Evolutionary conservation across 441 rosid species (phyloP).

Genomic region (Arabidopsis hybrid): DNA sequence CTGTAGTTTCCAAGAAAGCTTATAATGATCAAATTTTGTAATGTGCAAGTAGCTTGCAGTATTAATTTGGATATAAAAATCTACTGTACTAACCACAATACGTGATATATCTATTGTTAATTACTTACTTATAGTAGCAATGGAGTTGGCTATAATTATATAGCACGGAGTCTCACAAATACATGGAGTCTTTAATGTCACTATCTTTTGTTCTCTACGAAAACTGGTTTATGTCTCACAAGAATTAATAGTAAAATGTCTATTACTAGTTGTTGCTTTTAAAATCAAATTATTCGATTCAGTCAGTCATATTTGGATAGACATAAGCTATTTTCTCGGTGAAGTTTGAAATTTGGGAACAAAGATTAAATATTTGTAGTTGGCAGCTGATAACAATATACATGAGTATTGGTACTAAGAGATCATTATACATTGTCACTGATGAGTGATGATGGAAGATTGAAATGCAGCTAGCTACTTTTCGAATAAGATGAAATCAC

Average conservation of each 20-base stretch:
- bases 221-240: neutral
- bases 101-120: slow-evolving; percentile 14
- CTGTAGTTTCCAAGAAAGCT: slow-evolving; percentile 41
- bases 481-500: too few species aligned
- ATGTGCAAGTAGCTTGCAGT: neutral
- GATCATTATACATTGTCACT: too few species aligned
- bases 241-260: neutral
- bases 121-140: neutral
- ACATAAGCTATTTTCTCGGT: neutral
- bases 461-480: too few species aligned
- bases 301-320: neutral
- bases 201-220: neutral
- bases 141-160: neutral
- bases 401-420: too few species aligned
- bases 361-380: neutral
- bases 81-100: slow-evolving; percentile 17
- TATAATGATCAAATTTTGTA: neutral
- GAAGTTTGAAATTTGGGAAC: neutral
- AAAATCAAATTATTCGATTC: neutral
- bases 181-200: slow-evolving; percentile 6
- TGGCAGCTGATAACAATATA: too few species aligned
- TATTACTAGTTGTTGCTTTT: neutral
- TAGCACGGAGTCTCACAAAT: neutral
- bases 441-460: too few species aligned
- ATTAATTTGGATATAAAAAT: neutral